phyloP scores from a whole-genome alignment of 139 green algal species.

The Tetraselmis chui region DNA sequence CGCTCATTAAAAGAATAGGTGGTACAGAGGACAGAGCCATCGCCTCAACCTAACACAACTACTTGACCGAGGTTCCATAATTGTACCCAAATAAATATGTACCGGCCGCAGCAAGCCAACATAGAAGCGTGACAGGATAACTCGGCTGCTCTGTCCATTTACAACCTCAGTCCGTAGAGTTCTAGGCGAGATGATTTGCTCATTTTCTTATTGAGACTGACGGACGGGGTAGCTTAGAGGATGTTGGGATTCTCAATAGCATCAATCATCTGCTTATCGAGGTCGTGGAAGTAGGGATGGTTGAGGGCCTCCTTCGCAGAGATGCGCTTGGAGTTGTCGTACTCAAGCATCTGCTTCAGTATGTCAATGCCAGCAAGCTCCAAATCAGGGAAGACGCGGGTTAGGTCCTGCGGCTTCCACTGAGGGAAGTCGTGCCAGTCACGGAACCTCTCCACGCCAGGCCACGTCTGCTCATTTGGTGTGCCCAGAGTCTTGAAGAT shows the following conservation, averaged over 20 bases:
- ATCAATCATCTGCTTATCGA: constrained; percentile 64
- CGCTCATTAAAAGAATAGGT: too few species aligned
- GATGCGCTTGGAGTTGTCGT: constrained; percentile 70
- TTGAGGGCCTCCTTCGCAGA: constrained; percentile 87
- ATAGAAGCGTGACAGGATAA: too few species aligned
- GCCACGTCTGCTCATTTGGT: constrained; percentile 68
- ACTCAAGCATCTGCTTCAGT: constrained; percentile 59
- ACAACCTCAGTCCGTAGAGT: too few species aligned
- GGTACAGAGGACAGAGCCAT: too few species aligned
- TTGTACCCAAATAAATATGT: too few species aligned
- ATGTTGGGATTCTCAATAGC: constrained; percentile 45
- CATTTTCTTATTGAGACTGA: too few species aligned
- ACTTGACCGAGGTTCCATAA: too few species aligned
- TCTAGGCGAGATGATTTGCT: too few species aligned
- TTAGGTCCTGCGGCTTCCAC: constrained; percentile 37
- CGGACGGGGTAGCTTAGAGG: too few species aligned
- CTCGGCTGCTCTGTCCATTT: too few species aligned
- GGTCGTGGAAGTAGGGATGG: constrained; percentile 93
- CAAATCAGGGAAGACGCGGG: constrained; percentile 63
- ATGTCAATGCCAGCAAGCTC: constrained; percentile 71
- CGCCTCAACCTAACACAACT: too few species aligned
- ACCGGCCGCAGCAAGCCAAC: too few species aligned
- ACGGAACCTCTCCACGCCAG: constrained; percentile 61
- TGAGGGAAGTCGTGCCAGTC: constrained; percentile 87
- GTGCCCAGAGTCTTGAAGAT: constrained; percentile 85